phyloP scores from a whole-genome alignment of 106 monocot species.

The Allium cepa region DNA sequence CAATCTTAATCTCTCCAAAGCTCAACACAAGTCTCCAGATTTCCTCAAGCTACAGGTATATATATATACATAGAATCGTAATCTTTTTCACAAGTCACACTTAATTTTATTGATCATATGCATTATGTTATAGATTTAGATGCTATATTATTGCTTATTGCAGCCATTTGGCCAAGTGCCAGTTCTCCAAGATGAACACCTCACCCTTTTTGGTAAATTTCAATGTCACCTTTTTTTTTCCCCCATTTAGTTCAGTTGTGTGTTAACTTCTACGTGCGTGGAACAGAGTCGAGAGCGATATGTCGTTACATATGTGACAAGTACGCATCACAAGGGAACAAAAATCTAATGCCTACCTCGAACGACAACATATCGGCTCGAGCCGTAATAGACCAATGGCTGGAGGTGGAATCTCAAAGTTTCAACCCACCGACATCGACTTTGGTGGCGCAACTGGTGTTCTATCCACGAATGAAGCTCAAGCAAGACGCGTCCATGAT shows the following conservation, averaged over 20 bases:
- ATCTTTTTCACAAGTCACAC: too few relatives aligned
- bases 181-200: constrained; percentile 20
- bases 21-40: constrained; percentile 39
- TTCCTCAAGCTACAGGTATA: constrained; percentile 39
- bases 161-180: constrained; percentile 45
- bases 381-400: constrained; percentile 12
- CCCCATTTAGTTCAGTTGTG: too few relatives aligned
- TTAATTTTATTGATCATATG: too few relatives aligned
- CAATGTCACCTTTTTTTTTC: too few relatives aligned
- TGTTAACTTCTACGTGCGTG: too few relatives aligned
- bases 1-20: constrained; percentile 27
- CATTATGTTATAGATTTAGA: too few relatives aligned
- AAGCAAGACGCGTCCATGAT: constrained; percentile 4
- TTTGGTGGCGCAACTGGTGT: constrained; percentile 38
- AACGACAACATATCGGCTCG: background rate
- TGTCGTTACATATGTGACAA: constrained; percentile 45
- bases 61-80: too few relatives aligned
- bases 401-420: constrained; percentile 22
- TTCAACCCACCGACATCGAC: constrained; percentile 36
- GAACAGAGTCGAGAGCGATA: constrained; percentile 36
- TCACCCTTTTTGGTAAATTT: constrained; percentile 27
- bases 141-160: background rate
- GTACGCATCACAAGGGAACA: constrained; percentile 41
- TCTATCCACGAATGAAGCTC: constrained; percentile 8
- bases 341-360: constrained; percentile 9